Conservation (phyloP, 192 early-diverging fungal genomes). For the Mortierella claussenii region DNA sequence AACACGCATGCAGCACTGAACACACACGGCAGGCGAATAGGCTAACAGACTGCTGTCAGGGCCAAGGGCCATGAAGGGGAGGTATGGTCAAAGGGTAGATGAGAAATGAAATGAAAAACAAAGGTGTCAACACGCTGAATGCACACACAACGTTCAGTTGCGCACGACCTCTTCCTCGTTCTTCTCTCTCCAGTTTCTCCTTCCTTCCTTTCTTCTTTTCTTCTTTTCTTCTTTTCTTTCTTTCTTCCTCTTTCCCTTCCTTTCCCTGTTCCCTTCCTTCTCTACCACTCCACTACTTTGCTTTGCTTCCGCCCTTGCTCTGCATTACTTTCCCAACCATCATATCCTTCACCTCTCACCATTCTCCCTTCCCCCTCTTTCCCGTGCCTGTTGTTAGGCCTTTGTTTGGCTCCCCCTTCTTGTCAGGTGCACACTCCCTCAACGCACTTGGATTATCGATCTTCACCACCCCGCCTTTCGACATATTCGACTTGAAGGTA, state of each 20-base stretch:
- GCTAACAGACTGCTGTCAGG: background rate
- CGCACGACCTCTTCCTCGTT: background rate
- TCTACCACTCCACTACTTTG: background rate
- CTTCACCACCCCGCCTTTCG: background rate
- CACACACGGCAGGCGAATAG: background rate
- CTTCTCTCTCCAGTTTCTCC: background rate
- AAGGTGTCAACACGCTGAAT: no score
- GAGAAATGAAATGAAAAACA: conserved; percentile 15
- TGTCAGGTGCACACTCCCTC: background rate
- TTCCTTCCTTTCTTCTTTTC: background rate
- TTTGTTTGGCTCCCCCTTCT: no score
- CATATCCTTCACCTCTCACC: background rate
- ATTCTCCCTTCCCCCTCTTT: background rate
- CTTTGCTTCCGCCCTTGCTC: background rate
- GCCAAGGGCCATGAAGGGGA: background rate
- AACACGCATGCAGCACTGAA: background rate
- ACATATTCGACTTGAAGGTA: no score
- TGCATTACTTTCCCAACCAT: no score
- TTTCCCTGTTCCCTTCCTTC: background rate
- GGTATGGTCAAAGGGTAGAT: background rate
- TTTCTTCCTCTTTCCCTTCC: background rate
- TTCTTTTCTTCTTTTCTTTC: background rate
- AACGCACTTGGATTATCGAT: background rate
- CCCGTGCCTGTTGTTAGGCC: no score
- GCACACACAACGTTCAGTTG: conserved; percentile 14